phyloP scores from a whole-genome alignment of 1,284 basidiomycete species.

The Tilletia walkeri region DNA sequence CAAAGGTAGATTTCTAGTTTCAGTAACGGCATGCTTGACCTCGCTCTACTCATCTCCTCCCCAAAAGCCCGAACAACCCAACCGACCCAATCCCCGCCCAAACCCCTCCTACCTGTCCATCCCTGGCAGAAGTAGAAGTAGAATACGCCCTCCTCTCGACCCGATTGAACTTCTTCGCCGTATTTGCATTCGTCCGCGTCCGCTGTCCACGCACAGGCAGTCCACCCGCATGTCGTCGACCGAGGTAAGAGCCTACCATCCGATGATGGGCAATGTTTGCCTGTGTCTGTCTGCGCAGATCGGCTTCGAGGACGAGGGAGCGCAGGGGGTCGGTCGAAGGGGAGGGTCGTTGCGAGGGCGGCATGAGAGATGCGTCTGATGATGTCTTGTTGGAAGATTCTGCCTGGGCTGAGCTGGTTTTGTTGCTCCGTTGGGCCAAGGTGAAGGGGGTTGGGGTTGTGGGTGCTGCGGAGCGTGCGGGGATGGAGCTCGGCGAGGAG shows the following conservation, averaged over 20 bases:
- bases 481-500: conserved; percentile 70
- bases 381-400: not conserved
- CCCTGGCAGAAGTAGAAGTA: conserved; percentile 18
- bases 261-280: conserved; percentile 87
- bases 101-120: no score
- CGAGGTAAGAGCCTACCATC: conserved; percentile 83
- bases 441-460: conserved; percentile 41
- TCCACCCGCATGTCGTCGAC: conserved; percentile 80
- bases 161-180: conserved; percentile 79
- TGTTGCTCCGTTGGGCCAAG: conserved; percentile 19
- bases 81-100: not conserved
- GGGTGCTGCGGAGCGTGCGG: conserved; percentile 62
- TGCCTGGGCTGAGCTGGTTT: not conserved
- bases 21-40: no score
- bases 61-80: no score
- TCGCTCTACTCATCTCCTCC: no score
- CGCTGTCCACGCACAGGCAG: conserved; percentile 85
- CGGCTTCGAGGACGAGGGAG: conserved; percentile 75
- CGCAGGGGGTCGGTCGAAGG: conserved; percentile 61
- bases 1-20: no score
- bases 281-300: conserved; percentile 72
- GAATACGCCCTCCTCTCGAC: conserved; percentile 60
- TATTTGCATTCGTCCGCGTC: conserved; percentile 79
- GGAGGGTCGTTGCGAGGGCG: conserved; percentile 38
- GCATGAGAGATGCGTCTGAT: conserved; percentile 17